A percentile compares a stretch with the other conserved stretches of the same genome.
Conservation (phyloP, 305 asterid species). For the Fraxinus baroniana region DNA sequence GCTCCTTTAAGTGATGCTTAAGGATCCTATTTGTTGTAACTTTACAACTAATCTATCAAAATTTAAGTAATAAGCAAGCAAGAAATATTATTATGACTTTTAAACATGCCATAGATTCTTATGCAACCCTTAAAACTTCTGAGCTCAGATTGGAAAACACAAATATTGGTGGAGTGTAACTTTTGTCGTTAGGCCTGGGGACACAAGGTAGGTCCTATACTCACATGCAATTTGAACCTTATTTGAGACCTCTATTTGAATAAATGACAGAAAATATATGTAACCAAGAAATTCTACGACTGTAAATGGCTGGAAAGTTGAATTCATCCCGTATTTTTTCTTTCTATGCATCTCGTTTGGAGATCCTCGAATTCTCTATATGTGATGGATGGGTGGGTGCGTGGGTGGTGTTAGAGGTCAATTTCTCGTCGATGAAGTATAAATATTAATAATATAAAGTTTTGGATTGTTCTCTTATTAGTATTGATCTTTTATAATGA, state of each 20-base stretch:
- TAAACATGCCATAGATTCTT: not conserved
- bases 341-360: not conserved
- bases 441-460: not conserved
- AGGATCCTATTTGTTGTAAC: not conserved
- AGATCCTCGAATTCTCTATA: not conserved
- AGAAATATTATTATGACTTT: not conserved
- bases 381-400: not conserved
- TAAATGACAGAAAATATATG: not conserved
- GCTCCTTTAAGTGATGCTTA: not conserved
- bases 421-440: not conserved
- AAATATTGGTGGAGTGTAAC: not conserved
- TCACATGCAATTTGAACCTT: not conserved
- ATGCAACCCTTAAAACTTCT: not conserved
- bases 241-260: not conserved
- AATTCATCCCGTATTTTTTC: not conserved
- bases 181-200: conserved; percentile 6
- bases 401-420: not conserved
- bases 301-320: not conserved
- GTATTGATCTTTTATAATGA: not conserved
- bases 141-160: not conserved
- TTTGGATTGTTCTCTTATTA: not conserved
- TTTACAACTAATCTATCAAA: not conserved
- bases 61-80: not conserved
- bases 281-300: not conserved
- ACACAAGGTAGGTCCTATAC: not conserved